Evolutionary conservation across 495 filamentous ascomycete species (phyloP).

Genomic region (Lophiotrema nucula): DNA sequence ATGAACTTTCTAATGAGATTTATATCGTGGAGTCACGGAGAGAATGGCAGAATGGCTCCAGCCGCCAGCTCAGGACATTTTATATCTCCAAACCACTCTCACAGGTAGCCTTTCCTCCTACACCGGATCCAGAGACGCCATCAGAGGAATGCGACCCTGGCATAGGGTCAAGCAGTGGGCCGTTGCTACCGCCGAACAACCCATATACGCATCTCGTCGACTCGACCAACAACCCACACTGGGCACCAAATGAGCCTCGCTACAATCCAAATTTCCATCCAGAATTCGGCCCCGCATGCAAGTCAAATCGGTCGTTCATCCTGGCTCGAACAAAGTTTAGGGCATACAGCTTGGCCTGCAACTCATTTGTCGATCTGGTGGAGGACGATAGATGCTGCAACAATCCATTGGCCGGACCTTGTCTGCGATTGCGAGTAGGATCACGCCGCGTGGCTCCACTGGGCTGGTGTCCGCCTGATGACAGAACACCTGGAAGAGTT

Average conservation of each 20-base stretch:
- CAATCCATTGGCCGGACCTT: background rate
- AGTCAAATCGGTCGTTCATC: conserved; percentile 28
- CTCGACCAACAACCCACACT: conserved; percentile 29
- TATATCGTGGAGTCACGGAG: conserved; percentile 68
- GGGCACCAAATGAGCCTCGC: conserved; percentile 18
- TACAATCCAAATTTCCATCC: conserved; percentile 23
- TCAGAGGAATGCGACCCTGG: background rate
- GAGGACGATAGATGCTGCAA: conserved; percentile 33
- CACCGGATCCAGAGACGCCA: background rate
- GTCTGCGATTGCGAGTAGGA: conserved; percentile 30
- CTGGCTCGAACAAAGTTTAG: conserved; percentile 33
- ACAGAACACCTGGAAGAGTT: background rate
- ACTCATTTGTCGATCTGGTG: conserved; percentile 37
- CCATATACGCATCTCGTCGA: conserved; percentile 11
- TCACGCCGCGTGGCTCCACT: conserved; percentile 22
- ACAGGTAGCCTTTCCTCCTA: conserved; percentile 42
- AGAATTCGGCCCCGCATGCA: conserved; percentile 16
- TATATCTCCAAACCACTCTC: conserved; percentile 64
- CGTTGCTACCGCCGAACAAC: conserved; percentile 16
- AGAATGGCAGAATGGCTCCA: conserved; percentile 64
- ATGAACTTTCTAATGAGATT: conserved; percentile 60
- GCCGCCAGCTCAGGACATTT: conserved; percentile 64
- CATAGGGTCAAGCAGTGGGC: background rate
- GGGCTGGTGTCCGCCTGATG: conserved; percentile 2
- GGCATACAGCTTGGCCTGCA: conserved; percentile 33